Percentiles rank a stretch among this genome's conserved stretches.
phyloP scores from a whole-genome alignment of 495 filamentous ascomycete genomes.

The Annulohypoxylon stygium region DNA sequence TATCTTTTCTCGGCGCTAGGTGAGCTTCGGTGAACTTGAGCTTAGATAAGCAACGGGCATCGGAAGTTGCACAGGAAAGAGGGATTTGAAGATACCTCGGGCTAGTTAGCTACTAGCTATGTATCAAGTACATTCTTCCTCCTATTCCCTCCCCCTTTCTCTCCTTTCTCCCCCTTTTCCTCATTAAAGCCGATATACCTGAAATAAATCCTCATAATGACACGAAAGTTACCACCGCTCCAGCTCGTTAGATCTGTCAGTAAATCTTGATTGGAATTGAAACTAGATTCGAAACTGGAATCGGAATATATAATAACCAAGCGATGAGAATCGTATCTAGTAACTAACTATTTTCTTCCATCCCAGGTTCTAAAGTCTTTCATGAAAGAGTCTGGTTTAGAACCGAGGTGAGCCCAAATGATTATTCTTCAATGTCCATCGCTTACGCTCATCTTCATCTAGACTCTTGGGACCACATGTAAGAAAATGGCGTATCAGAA shows the following conservation, averaged over 20 bases:
- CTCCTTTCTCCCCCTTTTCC: background rate
- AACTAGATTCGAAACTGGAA: background rate
- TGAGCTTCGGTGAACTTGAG: background rate
- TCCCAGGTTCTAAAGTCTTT: constrained; percentile 84
- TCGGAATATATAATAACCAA: background rate
- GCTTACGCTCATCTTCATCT: constrained; percentile 8
- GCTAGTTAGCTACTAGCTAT: no score
- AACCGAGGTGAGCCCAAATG: constrained; percentile 76
- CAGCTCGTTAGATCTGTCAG: constrained; percentile 59
- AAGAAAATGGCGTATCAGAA: constrained; percentile 17
- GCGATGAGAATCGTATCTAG: background rate
- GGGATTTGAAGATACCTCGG: background rate
- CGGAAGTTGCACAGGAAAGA: background rate
- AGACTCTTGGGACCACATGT: constrained; percentile 62
- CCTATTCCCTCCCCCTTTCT: background rate
- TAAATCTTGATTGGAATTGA: background rate
- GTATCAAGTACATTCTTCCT: no score
- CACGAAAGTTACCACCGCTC: constrained; percentile 50
- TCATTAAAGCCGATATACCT: background rate
- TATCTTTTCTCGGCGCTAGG: background rate
- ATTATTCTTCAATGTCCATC: background rate
- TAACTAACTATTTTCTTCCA: constrained; percentile 18
- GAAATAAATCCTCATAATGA: constrained; percentile 36
- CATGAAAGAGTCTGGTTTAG: constrained; percentile 83
- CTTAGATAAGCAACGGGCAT: background rate